Evolutionary conservation across 2,329 filamentous ascomycete genomes (phyloP).

Genomic region (Colletotrichum cuscutae): DNA sequence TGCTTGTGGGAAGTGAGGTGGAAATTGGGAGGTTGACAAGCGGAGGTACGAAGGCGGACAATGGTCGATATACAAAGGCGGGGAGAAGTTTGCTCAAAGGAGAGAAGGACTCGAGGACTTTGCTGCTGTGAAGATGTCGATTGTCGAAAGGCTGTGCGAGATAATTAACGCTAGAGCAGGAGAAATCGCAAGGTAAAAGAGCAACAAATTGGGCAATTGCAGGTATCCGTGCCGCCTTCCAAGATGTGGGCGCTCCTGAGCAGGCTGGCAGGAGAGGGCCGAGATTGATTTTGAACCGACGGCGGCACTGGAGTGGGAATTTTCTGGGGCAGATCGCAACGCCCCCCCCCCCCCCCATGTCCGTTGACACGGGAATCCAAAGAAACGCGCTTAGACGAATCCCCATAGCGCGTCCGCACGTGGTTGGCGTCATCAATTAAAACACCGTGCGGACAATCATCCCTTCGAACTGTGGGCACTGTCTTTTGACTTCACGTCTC

Average conservation of each 20-base stretch:
- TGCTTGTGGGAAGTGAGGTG: background rate
- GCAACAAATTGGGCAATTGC: background rate
- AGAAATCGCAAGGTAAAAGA: constrained; percentile 1
- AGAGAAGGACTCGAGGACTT: background rate
- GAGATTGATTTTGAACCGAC: constrained; percentile 24
- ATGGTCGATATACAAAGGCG: constrained; percentile 5
- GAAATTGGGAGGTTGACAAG: background rate
- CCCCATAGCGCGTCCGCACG: constrained; percentile 31
- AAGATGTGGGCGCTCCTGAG: background rate
- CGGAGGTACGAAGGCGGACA: background rate
- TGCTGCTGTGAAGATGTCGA: background rate
- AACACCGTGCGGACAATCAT: background rate
- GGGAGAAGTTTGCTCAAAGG: background rate
- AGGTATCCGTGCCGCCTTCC: background rate
- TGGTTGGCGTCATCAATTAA: constrained; percentile 35
- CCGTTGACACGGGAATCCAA: constrained; percentile 30
- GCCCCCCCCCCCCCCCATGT: constrained; percentile 8
- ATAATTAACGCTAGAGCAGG: background rate
- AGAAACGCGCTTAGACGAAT: constrained; percentile 28
- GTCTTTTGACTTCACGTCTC: constrained; percentile 28
- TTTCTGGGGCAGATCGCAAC: constrained; percentile 30
- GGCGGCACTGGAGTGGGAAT: constrained; percentile 22
- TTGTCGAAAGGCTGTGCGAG: background rate
- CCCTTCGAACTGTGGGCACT: constrained; percentile 2
- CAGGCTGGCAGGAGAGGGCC: constrained; percentile 16